Percentiles rank a stretch among this genome's conserved stretches.
These are phyloP conservation scores for Trametes maxima DNA, from an alignment of 768 basidiomycete species.

Conservation along the genomic window DNA sequence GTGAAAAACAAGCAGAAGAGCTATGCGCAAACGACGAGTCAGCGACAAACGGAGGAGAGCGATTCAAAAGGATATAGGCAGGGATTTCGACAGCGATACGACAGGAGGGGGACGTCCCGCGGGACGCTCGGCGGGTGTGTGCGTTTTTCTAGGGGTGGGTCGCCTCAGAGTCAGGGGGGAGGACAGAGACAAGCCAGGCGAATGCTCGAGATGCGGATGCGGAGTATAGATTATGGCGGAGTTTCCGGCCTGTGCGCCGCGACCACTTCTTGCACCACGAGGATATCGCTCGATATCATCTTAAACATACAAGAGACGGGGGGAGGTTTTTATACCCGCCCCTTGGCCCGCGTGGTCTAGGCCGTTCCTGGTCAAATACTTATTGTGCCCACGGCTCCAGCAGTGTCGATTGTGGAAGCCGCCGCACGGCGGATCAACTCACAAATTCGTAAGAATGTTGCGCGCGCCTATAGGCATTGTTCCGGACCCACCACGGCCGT, in stretches of 20 bases:
- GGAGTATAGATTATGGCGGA: conserved; percentile 29
- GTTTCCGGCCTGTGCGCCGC: conserved; percentile 18
- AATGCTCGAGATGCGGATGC: conserved; percentile 13
- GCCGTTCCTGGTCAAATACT: conserved; percentile 11
- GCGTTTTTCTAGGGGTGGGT: conserved; percentile 18
- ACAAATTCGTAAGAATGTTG: background rate
- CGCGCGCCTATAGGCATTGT: conserved; percentile 3
- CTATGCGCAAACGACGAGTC: conserved; percentile 35
- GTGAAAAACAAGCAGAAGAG: conserved; percentile 32
- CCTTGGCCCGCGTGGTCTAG: conserved; percentile 12
- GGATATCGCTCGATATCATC: conserved; percentile 13
- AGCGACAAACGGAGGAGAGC: conserved; percentile 38
- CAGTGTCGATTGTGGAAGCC: conserved; percentile 9
- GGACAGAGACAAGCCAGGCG: conserved; percentile 15
- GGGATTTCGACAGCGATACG: conserved; percentile 36
- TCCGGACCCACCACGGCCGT: background rate
- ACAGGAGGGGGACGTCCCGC: conserved; percentile 31
- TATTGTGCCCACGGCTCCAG: conserved; percentile 3
- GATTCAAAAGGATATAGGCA: conserved; percentile 34
- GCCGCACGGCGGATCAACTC: conserved; percentile 10
- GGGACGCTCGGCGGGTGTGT: conserved; percentile 25
- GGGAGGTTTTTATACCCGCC: conserved; percentile 13
- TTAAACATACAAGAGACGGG: conserved; percentile 6
- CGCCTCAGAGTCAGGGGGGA: conserved; percentile 19
- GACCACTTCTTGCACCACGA: conserved; percentile 13